Base-by-base conservation (phyloP, 345 rosid species). In the Luvunga scandens region DNA sequence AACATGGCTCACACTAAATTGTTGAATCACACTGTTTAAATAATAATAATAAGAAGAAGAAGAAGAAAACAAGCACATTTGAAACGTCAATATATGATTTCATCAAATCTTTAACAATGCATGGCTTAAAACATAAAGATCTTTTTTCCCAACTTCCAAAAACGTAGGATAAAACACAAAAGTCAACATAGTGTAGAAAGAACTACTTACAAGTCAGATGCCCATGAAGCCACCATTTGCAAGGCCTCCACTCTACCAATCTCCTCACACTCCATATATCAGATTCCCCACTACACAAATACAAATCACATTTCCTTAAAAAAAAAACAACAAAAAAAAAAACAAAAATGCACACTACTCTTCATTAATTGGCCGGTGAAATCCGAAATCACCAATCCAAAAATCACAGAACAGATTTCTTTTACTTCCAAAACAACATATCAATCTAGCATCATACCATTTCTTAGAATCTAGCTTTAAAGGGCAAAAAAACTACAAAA, bases 161-260 rank as follows among this genome's bases (percentile, higher is more conserved):
- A 24, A 64, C 9, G 12, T 24, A 25, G 13, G 69, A 42, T 25
- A 33, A 62, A 21, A 45, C 18, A 14, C 71, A 50, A 7, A 38
- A n/a, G 56, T 19, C 55, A 42, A 59, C 19, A 24, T 13, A 14
- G 33, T 25, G 45, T 24, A 48, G 42, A 55, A 27, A 63, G 67
- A 60, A 38, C 34, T 27, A 42, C 89, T 78, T 86, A 95, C 96
- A 87, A 75, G 88, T 86, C 31, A 88, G 82, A 38, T 89, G 90
- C 1, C 90, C 89, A 34, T 93, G 85, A 86, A 88, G 87, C 98
- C 97, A 93, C 98, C 98, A 95, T 73, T 89, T 84, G 91, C 99
- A 93, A 77, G 98, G 98, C 45, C 96, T 88, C 99, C 99, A 95
- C 79, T 93, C 99, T 31, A 86, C 80, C 65, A 85, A 36, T 84